Conservation (phyloP, 2,329 filamentous ascomycete species). For the Cladosporium velox region DNA sequence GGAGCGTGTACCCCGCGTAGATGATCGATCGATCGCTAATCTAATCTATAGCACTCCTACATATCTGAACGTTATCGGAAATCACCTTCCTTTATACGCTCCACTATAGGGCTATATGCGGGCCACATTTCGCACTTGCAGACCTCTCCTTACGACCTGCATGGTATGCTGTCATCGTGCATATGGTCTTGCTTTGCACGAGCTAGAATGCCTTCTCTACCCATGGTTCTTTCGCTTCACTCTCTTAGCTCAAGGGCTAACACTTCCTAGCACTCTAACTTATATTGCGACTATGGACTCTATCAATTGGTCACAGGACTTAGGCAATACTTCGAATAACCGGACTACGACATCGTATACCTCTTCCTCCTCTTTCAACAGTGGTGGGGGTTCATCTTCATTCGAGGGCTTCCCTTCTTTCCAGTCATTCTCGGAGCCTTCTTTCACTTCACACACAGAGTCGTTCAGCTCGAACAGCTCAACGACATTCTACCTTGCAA, state of each 20-base stretch:
- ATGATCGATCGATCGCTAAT: background rate
- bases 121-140: background rate
- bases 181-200: background rate
- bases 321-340: background rate
- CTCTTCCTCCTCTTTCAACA: background rate
- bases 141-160: constrained; percentile 5
- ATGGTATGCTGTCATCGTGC: constrained; percentile 11
- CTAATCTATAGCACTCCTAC: background rate
- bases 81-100: background rate
- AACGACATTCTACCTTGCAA: constrained; percentile 7
- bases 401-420: constrained; percentile 11
- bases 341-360: background rate
- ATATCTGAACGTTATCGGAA: background rate
- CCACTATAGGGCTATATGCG: background rate
- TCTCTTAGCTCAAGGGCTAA: background rate
- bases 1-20: too few species aligned
- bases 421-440: background rate
- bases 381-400: background rate
- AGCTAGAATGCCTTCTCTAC: background rate
- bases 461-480: background rate
- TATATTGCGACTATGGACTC: background rate
- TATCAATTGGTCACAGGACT: constrained; percentile 1
- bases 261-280: background rate
- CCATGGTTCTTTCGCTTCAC: background rate
- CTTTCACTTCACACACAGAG: background rate